Evolutionary conservation across 495 filamentous ascomycete species (phyloP).

Genomic region (Achaetomiella virescens): DNA sequence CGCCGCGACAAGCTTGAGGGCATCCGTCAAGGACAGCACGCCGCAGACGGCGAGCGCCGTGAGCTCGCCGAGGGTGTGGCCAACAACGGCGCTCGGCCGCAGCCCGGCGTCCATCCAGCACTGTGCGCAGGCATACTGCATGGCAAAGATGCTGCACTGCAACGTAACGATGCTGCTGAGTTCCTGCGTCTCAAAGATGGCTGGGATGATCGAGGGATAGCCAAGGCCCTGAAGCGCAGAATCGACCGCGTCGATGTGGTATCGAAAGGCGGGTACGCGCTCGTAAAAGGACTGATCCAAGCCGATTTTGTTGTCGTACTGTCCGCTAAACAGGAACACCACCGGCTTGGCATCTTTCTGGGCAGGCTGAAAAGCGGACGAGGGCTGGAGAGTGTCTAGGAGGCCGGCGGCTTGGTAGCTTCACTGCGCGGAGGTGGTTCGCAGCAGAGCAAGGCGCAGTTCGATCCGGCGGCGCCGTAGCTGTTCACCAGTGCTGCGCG

Average conservation of each 20-base stretch:
- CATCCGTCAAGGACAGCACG: constrained; percentile 32
- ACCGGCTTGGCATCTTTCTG: constrained; percentile 14
- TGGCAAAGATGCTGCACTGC: constrained; percentile 41
- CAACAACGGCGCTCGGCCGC: constrained; percentile 33
- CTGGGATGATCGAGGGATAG: constrained; percentile 37
- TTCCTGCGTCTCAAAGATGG: constrained; percentile 36
- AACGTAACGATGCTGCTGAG: constrained; percentile 37
- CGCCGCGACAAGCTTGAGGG: constrained; percentile 32
- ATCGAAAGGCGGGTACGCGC: constrained; percentile 23
- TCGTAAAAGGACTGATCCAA: constrained; percentile 33
- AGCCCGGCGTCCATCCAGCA: constrained; percentile 48
- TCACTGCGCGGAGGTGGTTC: not conserved
- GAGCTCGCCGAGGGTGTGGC: constrained; percentile 52
- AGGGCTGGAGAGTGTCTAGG: too few relatives aligned
- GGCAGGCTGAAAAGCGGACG: not conserved
- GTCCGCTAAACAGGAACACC: constrained; percentile 47
- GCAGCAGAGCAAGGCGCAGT: constrained; percentile 40
- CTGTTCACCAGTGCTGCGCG: constrained; percentile 45
- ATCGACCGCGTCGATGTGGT: constrained; percentile 38
- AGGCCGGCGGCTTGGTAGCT: too few relatives aligned
- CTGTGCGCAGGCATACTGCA: constrained; percentile 46
- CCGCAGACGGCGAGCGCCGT: constrained; percentile 43
- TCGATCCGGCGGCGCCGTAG: constrained; percentile 48
- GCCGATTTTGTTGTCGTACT: constrained; percentile 34
- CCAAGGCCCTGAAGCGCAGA: constrained; percentile 19